Evolutionary conservation across 441 rosid species (phyloP), one percentile per base, ranked within the genome.

Genomic region (Euphorbia celastroides): DNA sequence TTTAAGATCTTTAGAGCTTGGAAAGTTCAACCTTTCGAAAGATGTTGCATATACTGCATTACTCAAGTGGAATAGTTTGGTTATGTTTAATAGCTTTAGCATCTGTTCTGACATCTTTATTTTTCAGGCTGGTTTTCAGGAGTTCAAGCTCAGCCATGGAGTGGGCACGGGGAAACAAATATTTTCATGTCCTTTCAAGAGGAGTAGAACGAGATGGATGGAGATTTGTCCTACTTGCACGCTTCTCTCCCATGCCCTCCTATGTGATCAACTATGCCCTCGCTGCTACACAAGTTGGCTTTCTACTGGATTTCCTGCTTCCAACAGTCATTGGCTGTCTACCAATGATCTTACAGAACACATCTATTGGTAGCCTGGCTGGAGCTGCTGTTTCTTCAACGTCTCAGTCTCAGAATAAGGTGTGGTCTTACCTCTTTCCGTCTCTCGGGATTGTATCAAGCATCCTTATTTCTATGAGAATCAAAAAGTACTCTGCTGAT

Each of bases 151-250:
- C 87, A 3, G 90, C 96, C 41, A 84, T 74, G 83, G 83, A 79
- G 14, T 87, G 92, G 94, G 93, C 77, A 1, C 88, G 74, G 19
- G 68, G 82, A 13, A 93, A 88, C 76, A 88, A 81, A 60, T 88
- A 90, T 77, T 93, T 88, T 64, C 84, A 71, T 66, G 73, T 90
- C 48, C 90, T 93, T 58, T 86, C 86, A 0, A 83, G 68, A 74
- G 98, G 98, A 70, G 95, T 90, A 3, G 97, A 93, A 75, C 81
- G 79, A 0, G 97, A 90, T 63, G 97, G 98, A 64, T 90, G 97
- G 98, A 88, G 71, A 72, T 93, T 90, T 77, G 96, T 90, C 58
- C 89, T 93, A 67, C 96, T 90, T n/a, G 97, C 98, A n/a, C 91
- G 95, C 59, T 93, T 93, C 85, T 90, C 98, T 1, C 97, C 95